Evolutionary conservation across 192 early-diverging fungal species (phyloP).

Genomic region (Backusella circina): DNA sequence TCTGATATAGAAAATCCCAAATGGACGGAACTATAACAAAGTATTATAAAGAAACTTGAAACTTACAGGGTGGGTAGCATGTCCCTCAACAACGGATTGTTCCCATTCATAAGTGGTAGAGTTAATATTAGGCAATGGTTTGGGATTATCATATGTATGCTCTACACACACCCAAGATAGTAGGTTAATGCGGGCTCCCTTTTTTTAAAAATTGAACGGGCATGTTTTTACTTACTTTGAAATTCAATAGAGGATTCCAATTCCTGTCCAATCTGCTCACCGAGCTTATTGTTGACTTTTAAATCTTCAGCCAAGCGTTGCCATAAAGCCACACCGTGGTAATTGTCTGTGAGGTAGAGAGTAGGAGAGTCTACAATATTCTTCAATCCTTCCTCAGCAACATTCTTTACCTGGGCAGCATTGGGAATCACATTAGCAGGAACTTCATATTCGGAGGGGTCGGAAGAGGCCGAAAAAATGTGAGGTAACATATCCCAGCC

Average conservation of each 20-base stretch:
- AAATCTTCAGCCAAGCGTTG: conserved; percentile 39
- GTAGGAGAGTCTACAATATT: neutral
- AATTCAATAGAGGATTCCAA: conserved; percentile 50
- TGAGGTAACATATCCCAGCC: conserved; percentile 33
- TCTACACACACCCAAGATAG: neutral
- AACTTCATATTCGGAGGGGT: neutral
- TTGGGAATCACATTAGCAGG: neutral
- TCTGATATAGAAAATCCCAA: neutral
- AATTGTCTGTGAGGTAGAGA: conserved; percentile 9
- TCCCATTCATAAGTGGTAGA: conserved; percentile 61
- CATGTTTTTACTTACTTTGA: conserved; percentile 41
- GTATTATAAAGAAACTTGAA: neutral
- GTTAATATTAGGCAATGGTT: conserved; percentile 20
- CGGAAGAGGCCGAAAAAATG: conserved; percentile 1
- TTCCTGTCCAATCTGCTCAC: conserved; percentile 42
- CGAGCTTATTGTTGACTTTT: conserved; percentile 27
- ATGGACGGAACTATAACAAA: neutral
- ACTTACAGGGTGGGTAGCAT: conserved; percentile 61
- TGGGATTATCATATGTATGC: conserved; percentile 37
- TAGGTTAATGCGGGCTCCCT: neutral
- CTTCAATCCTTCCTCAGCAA: neutral
- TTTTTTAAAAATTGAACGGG: neutral
- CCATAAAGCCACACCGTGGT: conserved; percentile 40
- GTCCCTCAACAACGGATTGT: conserved; percentile 61
- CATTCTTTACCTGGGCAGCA: neutral